A percentile compares a stretch with the other conserved stretches of the same genome.
Conservation (phyloP, 176 grass and related monocot species). For the Echinochloa phyllopogon region DNA sequence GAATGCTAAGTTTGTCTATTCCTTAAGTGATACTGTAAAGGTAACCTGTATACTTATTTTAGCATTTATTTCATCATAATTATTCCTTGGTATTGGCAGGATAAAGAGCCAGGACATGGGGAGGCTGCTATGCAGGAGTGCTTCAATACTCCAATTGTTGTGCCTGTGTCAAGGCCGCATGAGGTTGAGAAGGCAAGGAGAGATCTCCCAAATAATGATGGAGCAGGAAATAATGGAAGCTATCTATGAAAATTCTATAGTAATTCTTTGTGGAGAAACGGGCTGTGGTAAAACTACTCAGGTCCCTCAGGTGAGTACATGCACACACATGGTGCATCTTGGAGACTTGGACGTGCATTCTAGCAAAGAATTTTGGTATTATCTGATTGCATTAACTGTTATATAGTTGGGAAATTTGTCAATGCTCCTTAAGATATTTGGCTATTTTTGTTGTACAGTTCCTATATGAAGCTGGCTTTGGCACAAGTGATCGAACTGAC, state of each 20-base stretch:
- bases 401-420: constrained; percentile 2
- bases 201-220: constrained; percentile 99
- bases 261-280: constrained; percentile 97
- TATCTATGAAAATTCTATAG: constrained; percentile 86
- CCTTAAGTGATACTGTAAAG: neutral
- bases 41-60: constrained; percentile 29
- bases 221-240: constrained; percentile 99
- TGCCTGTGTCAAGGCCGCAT: constrained; percentile 72
- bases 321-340: constrained; percentile 41
- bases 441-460: constrained; percentile 56
- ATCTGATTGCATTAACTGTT: constrained; percentile 29
- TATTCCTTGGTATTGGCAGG: constrained; percentile 49
- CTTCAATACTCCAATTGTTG: constrained; percentile 69
- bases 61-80: constrained; percentile 1
- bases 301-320: constrained; percentile 81
- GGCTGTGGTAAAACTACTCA: constrained; percentile 99
- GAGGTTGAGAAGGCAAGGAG: constrained; percentile 85
- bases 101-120: constrained; percentile 37
- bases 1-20: constrained; percentile 28
- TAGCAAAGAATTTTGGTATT: constrained; percentile 17
- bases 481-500: constrained; percentile 71
- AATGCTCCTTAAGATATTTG: constrained; percentile 11
- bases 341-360: constrained; percentile 20
- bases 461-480: constrained; percentile 95
- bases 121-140: constrained; percentile 45